Evolutionary conservation across 2,329 filamentous ascomycete species (phyloP).

Genomic region (Fusarium sp.): DNA sequence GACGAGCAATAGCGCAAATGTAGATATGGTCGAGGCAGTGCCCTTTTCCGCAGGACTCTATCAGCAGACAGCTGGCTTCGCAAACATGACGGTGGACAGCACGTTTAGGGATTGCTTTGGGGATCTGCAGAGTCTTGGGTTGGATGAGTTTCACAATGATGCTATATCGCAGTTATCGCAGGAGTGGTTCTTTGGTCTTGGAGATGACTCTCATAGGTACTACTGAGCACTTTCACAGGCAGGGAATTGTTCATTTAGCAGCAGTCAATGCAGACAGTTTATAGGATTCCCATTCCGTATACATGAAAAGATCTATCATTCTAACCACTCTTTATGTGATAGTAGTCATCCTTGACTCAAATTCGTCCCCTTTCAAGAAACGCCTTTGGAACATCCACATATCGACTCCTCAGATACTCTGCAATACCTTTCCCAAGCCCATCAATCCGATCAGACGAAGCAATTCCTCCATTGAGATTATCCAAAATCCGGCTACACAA

Average conservation of each 20-base stretch:
- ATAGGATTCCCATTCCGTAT: not conserved
- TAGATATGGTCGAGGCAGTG: constrained; percentile 8
- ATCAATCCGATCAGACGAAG: constrained; percentile 57
- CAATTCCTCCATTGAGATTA: constrained; percentile 58
- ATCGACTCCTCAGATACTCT: constrained; percentile 58
- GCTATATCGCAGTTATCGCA: constrained; percentile 43
- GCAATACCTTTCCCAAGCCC: constrained; percentile 59
- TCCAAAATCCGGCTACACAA: constrained; percentile 51
- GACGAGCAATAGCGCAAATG: not conserved
- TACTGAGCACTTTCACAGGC: constrained; percentile 2
- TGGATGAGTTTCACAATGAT: constrained; percentile 41
- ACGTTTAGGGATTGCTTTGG: constrained; percentile 54
- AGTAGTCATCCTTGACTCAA: not conserved
- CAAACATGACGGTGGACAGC: constrained; percentile 51
- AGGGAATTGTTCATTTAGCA: not conserved
- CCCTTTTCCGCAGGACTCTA: constrained; percentile 9
- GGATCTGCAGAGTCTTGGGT: constrained; percentile 36
- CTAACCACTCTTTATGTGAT: not conserved
- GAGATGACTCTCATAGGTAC: constrained; percentile 26
- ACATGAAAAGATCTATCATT: not conserved
- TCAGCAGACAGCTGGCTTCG: not conserved
- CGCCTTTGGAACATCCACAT: constrained; percentile 56
- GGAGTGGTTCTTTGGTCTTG: constrained; percentile 38
- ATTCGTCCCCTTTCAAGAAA: constrained; percentile 56
- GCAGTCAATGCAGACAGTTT: not conserved